phyloP scores from a whole-genome alignment of 768 basidiomycete genomes.

The Sporobolomyces phaffii region DNA sequence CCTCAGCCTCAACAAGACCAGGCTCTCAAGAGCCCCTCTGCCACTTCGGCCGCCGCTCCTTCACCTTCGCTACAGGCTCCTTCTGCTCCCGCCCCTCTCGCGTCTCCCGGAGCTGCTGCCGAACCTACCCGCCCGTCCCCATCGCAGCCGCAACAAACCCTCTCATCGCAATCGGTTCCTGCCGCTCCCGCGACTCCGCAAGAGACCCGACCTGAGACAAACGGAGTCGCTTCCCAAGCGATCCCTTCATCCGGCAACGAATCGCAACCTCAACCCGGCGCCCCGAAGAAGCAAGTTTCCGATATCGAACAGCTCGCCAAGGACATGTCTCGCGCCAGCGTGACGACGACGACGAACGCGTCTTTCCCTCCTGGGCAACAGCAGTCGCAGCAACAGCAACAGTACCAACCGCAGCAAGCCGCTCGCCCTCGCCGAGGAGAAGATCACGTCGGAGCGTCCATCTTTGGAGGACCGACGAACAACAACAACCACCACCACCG shows the following conservation, averaged over 20 bases:
- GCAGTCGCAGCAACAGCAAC: not conserved
- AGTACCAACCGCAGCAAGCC: not conserved
- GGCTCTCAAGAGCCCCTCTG: constrained; percentile 5
- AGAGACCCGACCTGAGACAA: constrained; percentile 24
- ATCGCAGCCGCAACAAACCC: too few species aligned
- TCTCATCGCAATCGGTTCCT: too few species aligned
- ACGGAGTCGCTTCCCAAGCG: not conserved
- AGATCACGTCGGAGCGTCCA: constrained; percentile 20
- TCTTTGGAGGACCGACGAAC: constrained; percentile 12
- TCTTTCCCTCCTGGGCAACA: not conserved
- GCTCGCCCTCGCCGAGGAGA: constrained; percentile 1
- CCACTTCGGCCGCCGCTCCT: not conserved
- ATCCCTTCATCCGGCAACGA: not conserved
- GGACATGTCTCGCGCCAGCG: constrained; percentile 26
- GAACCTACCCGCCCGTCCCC: too few species aligned
- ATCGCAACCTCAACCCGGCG: not conserved
- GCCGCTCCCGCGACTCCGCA: constrained; percentile 8
- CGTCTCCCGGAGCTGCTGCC: not conserved
- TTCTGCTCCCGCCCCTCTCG: not conserved
- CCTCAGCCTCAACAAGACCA: not conserved
- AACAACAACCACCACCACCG: not conserved
- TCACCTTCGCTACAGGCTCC: constrained; percentile 8
- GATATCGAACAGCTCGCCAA: constrained; percentile 38
- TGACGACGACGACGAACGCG: not conserved
- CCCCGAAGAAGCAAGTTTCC: not conserved